Base-by-base conservation (phyloP, 805 yeast genomes). In the Candida michaelii region DNA sequence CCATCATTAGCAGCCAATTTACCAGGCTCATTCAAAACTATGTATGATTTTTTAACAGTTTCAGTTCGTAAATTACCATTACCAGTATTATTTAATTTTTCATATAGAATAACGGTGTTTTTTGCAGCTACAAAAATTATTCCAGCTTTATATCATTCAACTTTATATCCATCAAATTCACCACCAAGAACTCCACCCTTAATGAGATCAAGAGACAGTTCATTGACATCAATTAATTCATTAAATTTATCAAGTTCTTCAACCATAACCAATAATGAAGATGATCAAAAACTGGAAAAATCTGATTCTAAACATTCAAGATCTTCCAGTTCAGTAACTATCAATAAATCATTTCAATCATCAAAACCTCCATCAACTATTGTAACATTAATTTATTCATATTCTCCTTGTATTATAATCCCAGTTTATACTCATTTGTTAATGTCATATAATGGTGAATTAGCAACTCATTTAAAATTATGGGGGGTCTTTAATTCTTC, bases 391-490 rank as follows among this genome's bases (percentile, higher is more conserved):
- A 74, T 89, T 23, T 89, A 90, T 58, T 82, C 96, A 25, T 91
- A 87, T 62, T 85, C 96, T 27, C 98, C 98, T 2, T 88, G 97
- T 63, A 82, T 93, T 45, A 81, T 93, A 30, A 89, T 93, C 45
- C 96, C 97, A 0, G 96, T 93, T 46, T 93, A 93, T 66, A 89
- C 98, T 2, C 96, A 93, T 60, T 69, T 93, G 53, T 85, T 91
- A 78, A 77, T 93, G 74, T 95, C 88, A 69, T 89, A 89, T 56
- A 81, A 84, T 39, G 88, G 89, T 39, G 84, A 82, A 56, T 67
- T 85, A 43, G 86, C 83, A 35, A 70, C 78, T 12, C 84, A 84
- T 44, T 60, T 82, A 38, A 72, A 74, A 50, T 54, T 82, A 16
- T 81, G 85, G 85, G 79, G 79, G 3, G 69, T 77, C 59, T 73